Percentiles rank a stretch among this genome's conserved stretches.
Conservation (phyloP, 2,329 filamentous ascomycete species). For the Pseudocercospora fuligena region DNA sequence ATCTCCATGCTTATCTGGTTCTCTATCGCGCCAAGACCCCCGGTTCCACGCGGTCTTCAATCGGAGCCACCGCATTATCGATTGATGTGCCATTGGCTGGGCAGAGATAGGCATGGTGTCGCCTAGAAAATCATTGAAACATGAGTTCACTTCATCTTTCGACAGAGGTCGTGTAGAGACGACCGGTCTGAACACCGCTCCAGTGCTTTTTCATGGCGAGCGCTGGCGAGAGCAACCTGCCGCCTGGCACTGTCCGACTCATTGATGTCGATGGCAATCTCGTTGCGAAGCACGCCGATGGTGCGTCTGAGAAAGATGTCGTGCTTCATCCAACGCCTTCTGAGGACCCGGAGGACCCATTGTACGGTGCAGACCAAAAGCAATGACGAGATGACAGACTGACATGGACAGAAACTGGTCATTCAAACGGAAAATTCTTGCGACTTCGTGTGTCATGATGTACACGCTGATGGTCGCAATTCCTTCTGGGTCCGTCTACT, state of each 20-base stretch:
- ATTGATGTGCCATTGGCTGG: neutral
- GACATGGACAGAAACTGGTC: conserved; percentile 46
- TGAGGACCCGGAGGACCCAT: conserved; percentile 51
- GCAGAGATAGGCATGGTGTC: conserved; percentile 1
- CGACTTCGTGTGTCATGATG: conserved; percentile 45
- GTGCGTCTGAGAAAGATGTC: conserved; percentile 43
- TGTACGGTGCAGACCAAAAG: neutral
- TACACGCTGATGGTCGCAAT: conserved; percentile 57
- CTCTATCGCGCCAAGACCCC: neutral
- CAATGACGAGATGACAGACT: neutral
- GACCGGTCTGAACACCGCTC: neutral
- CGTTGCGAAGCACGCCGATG: conserved; percentile 42
- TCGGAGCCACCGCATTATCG: neutral
- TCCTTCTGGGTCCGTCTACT: conserved; percentile 54
- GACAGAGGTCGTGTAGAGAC: too few relatives aligned
- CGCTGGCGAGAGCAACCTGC: neutral
- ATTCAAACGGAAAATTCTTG: conserved; percentile 47
- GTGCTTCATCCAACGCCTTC: conserved; percentile 49
- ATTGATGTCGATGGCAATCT: conserved; percentile 47
- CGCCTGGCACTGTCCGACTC: conserved; percentile 50
- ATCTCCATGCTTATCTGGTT: conserved; percentile 7
- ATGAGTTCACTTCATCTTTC: neutral
- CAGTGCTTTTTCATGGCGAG: neutral
- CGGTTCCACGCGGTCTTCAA: neutral
- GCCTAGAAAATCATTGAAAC: conserved; percentile 1